A percentile compares a stretch with the other conserved stretches of the same genome.
Evolutionary conservation across 2,329 filamentous ascomycete species (phyloP).

Genomic region (Alternaria alternata): DNA sequence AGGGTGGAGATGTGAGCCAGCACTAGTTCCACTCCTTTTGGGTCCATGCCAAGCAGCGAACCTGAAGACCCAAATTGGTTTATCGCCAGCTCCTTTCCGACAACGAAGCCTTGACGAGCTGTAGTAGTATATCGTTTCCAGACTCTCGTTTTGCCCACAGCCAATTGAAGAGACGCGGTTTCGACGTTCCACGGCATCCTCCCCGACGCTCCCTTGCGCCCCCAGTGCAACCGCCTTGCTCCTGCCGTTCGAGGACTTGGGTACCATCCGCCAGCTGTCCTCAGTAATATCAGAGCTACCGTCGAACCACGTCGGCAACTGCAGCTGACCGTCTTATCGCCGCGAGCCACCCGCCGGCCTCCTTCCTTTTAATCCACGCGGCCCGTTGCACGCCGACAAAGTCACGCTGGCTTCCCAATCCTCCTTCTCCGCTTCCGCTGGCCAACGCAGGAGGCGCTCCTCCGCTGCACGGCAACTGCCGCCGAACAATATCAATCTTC

Average conservation of each 20-base stretch:
- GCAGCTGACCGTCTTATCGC: conserved; percentile 22
- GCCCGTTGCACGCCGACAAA: conserved; percentile 30
- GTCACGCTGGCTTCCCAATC: conserved; percentile 52
- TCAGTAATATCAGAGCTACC: conserved; percentile 19
- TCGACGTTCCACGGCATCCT: conserved; percentile 32
- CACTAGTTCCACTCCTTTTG: conserved; percentile 25
- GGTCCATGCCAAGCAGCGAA: conserved; percentile 2
- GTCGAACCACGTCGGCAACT: conserved; percentile 17
- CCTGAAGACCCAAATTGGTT: conserved; percentile 27
- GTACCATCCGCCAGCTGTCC: conserved; percentile 31
- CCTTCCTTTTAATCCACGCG: conserved; percentile 33
- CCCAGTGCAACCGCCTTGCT: conserved; percentile 34
- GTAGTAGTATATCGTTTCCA: conserved; percentile 17
- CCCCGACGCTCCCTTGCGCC: conserved; percentile 26
- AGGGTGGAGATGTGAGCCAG: conserved; percentile 8
- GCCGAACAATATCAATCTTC: conserved; percentile 40
- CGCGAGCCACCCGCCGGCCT: conserved; percentile 36
- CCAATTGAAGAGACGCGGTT: conserved; percentile 19
- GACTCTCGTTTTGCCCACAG: conserved; percentile 17
- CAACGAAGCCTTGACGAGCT: conserved; percentile 20
- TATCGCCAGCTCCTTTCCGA: conserved; percentile 36
- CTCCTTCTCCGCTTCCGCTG: conserved; percentile 48
- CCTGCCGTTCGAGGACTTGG: conserved; percentile 9
- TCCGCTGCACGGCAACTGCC: conserved; percentile 50
- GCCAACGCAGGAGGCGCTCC: conserved; percentile 52